Evolutionary conservation across 805 yeast species (phyloP), one percentile per base, ranked within the genome.

Genomic region (Lipomyces sp.): DNA sequence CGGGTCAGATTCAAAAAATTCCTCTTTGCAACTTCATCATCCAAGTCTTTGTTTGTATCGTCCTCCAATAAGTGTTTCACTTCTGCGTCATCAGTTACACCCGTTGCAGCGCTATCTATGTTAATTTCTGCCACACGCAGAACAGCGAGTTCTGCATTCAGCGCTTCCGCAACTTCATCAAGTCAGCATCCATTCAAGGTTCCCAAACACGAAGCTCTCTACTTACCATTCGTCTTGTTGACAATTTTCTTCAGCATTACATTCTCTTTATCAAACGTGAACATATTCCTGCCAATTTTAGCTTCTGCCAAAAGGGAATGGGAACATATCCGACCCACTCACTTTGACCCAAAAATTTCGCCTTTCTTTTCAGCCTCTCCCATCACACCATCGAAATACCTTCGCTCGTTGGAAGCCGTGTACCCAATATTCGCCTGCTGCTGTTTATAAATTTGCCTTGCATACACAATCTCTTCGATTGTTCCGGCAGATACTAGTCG

Each of bases 361-460:
- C 71, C 71, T 18, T 57, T 33, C 51, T 51, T 30, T 3, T 53
- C 69, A 15, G 35, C 37, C 13, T 63, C 67, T 13, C 69, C 65
- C 50, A 53, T 54, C 6, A 67, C 66, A 4, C 71, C 71, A 33
- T 61, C 59, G 59, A 67, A 67, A 61, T 64, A 67, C 18, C 71
- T 50, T 32, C 71, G 50, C 50, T 67, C 67, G 11, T 37, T 32
- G 32, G 66, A 59, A 8, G 69, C 71, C 7, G 53, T 61, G 56
- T 67, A 67, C 29, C 63, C 71, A 30, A 64, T 67, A 53, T 62
- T 67, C 24, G 71, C 71, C 37, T 67, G 67, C 42, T 67, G 71
- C 60, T 67, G 71, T 50, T 67, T 67, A 37, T 67, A 67, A 8
- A 67, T 62, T 58, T 67, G 71, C 5, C 69, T 54, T 2, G 71